Evolutionary conservation across 192 early-diverging fungal genomes (phyloP).

Genomic region (Chytriomyces hyalinus): DNA sequence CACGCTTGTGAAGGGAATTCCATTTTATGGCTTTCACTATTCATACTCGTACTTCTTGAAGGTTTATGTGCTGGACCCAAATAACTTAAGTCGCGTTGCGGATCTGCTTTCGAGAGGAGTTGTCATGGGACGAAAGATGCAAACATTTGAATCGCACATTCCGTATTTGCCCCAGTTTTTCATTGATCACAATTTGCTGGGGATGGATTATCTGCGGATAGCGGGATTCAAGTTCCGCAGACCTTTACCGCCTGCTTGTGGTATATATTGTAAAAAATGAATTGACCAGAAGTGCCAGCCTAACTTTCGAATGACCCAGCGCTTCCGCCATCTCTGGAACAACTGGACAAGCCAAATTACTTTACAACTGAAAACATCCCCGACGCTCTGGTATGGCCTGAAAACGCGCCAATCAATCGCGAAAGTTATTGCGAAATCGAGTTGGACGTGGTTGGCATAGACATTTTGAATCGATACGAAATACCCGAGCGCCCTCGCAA

Average conservation of each 20-base stretch:
- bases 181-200: conserved; percentile 84
- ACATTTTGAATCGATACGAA: conserved; percentile 66
- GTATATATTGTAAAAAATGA: no score
- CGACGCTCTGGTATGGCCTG: conserved; percentile 9
- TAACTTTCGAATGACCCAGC: no score
- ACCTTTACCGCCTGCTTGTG: neutral
- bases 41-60: conserved; percentile 77
- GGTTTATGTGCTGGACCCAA: conserved; percentile 68
- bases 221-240: conserved; percentile 49
- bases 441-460: conserved; percentile 63
- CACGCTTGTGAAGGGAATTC: conserved; percentile 74
- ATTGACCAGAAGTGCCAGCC: no score
- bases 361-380: conserved; percentile 16
- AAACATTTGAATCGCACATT: conserved; percentile 84
- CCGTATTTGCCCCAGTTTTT: conserved; percentile 84
- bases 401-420: conserved; percentile 30
- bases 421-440: conserved; percentile 77
- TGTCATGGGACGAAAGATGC: conserved; percentile 69
- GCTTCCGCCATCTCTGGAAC: no score
- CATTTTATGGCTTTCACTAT: conserved; percentile 87
- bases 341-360: neutral
- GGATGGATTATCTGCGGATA: conserved; percentile 81
- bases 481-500: conserved; percentile 46
- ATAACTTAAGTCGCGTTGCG: conserved; percentile 59
- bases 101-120: conserved; percentile 74